phyloP scores from a whole-genome alignment of 2,329 filamentous ascomycete species.

The Phyllachora maydis region DNA sequence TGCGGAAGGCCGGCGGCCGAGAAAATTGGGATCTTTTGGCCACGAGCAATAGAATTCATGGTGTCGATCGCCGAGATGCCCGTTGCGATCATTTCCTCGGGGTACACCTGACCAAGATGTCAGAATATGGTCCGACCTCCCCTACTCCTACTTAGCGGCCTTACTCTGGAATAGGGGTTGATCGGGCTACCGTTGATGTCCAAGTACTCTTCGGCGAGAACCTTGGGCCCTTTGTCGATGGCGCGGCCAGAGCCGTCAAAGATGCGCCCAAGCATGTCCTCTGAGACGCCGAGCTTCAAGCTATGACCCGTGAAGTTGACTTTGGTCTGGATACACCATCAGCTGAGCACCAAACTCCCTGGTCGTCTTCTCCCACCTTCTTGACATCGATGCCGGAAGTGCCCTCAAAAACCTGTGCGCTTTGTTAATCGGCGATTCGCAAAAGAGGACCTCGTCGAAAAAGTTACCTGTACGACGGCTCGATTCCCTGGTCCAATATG shows the following conservation, averaged over 20 bases:
- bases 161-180: slow-evolving; percentile 90
- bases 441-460: too few species aligned
- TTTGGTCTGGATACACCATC: slow-evolving; percentile 45
- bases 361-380: slow-evolving; percentile 41
- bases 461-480: slow-evolving; percentile 74
- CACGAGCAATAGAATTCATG: slow-evolving; percentile 95
- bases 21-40: slow-evolving; percentile 99
- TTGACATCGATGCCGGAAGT: slow-evolving; percentile 96
- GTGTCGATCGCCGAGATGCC: slow-evolving; percentile 98
- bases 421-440: slow-evolving; percentile 11
- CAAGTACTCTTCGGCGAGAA: slow-evolving; percentile 90
- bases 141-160: too few species aligned
- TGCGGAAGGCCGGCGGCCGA: slow-evolving; percentile 94
- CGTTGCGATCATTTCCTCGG: slow-evolving; percentile 99
- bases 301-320: slow-evolving; percentile 95
- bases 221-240: slow-evolving; percentile 98
- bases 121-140: too few species aligned
- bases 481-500: slow-evolving; percentile 84
- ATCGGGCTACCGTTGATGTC: slow-evolving; percentile 99
- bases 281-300: slow-evolving; percentile 94
- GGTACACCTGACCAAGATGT: slow-evolving; percentile 55
- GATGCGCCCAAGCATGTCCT: slow-evolving; percentile 98
- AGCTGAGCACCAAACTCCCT: slow-evolving; percentile 1
- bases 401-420: slow-evolving; percentile 75
- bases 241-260: slow-evolving; percentile 96